phyloP scores from a whole-genome alignment of 352 stramenopile genomes.

The Phytopythium delawarense region DNA sequence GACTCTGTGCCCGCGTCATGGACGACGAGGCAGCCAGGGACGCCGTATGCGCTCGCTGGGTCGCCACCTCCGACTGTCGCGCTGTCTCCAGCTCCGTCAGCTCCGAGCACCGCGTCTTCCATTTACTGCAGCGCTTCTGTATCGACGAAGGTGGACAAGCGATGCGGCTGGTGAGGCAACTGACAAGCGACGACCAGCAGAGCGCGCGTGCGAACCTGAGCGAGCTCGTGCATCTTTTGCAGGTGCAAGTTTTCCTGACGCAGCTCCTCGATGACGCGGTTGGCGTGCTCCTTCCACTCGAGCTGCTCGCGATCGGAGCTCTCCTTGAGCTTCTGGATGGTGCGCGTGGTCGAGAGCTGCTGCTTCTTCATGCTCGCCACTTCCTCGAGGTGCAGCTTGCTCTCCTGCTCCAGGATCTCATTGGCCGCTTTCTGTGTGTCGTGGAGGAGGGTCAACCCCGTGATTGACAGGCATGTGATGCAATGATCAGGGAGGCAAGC shows the following conservation, averaged over 20 bases:
- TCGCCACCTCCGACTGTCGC: constrained; percentile 27
- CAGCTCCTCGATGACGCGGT: constrained; percentile 50
- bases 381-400: constrained; percentile 52
- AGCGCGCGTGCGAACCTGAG: constrained; percentile 22
- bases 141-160: neutral
- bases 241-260: constrained; percentile 61
- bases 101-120: constrained; percentile 55
- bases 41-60: constrained; percentile 34
- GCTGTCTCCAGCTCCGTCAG: constrained; percentile 39
- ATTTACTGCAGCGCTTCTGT: constrained; percentile 69
- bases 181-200: neutral
- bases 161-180: neutral
- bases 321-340: constrained; percentile 62
- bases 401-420: constrained; percentile 70
- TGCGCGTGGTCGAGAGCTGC: constrained; percentile 43
- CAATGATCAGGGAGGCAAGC: neutral
- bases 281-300: constrained; percentile 46
- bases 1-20: constrained; percentile 33
- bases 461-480: neutral
- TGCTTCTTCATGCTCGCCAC: constrained; percentile 61
- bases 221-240: constrained; percentile 43
- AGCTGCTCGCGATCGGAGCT: constrained; percentile 44
- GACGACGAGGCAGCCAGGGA: constrained; percentile 14
- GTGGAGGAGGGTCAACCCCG: neutral
- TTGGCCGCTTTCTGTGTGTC: constrained; percentile 69